Percentiles rank a stretch among this genome's conserved stretches.
Conservation (phyloP, 495 filamentous ascomycete genomes). For the Aspergillus ellipticus region DNA sequence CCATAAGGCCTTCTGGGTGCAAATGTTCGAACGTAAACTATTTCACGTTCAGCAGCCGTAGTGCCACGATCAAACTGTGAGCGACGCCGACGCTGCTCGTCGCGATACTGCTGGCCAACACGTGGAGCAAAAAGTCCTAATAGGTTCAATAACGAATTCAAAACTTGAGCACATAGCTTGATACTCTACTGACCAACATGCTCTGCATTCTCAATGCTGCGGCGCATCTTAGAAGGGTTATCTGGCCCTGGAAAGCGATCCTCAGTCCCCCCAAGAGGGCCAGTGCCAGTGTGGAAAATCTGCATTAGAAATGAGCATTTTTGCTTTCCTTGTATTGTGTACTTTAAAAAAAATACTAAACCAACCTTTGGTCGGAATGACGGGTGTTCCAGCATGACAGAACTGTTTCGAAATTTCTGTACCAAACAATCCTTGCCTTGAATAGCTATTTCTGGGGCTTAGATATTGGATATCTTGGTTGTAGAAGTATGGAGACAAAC, state of each 20-base stretch:
- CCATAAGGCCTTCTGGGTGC: constrained; percentile 16
- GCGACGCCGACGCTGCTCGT: constrained; percentile 71
- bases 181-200: constrained; percentile 65
- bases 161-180: neutral
- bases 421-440: constrained; percentile 88
- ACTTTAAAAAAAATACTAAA: neutral
- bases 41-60: constrained; percentile 28
- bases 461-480: constrained; percentile 13
- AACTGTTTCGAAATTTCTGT: constrained; percentile 93
- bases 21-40: constrained; percentile 24
- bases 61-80: constrained; percentile 72
- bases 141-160: neutral
- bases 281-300: constrained; percentile 47
- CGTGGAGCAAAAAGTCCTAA: constrained; percentile 66
- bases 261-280: constrained; percentile 51
- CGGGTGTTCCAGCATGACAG: constrained; percentile 81
- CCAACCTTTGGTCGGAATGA: constrained; percentile 80
- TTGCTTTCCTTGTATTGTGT: neutral
- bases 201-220: constrained; percentile 80
- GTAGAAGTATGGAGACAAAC: constrained; percentile 47
- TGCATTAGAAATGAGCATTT: constrained; percentile 14
- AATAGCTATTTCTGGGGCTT: constrained; percentile 55
- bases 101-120: constrained; percentile 66
- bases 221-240: constrained; percentile 80
- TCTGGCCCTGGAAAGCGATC: constrained; percentile 72